Percentiles rank a stretch among this genome's conserved stretches.
phyloP scores from a whole-genome alignment of 306 rosid genomes.

The Cotoneaster glaucophyllus region DNA sequence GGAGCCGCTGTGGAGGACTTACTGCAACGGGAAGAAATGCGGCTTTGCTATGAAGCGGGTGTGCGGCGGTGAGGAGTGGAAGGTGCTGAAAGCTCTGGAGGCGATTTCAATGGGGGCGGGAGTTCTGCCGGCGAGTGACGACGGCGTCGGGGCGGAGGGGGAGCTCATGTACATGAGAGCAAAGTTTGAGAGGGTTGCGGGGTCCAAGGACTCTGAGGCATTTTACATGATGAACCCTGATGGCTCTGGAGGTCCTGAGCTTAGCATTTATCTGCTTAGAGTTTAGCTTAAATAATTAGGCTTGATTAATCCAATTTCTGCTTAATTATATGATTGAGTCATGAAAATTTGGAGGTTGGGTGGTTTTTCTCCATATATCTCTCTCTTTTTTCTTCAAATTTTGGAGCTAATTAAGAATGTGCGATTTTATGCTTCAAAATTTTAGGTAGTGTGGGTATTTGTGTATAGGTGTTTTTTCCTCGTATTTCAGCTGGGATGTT shows the following conservation, averaged over 20 bases:
- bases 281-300: constrained; percentile 23
- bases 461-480: background rate
- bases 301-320: background rate
- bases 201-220: constrained; percentile 86
- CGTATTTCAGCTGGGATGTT: background rate
- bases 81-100: constrained; percentile 66
- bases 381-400: background rate
- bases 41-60: constrained; percentile 53
- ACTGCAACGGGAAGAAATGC: constrained; percentile 78
- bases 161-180: constrained; percentile 95
- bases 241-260: constrained; percentile 73
- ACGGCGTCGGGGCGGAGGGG: constrained; percentile 44
- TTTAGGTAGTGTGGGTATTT: background rate
- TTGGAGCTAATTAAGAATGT: background rate
- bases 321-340: background rate
- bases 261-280: constrained; percentile 77
- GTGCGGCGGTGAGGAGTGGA: constrained; percentile 68
- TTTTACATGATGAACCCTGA: constrained; percentile 84
- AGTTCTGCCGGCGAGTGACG: constrained; percentile 41
- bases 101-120: constrained; percentile 91
- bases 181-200: constrained; percentile 72
- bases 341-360: background rate
- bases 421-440: background rate
- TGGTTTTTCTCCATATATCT: background rate
- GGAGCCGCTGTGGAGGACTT: constrained; percentile 64